A percentile compares a stretch with the other conserved stretches of the same genome.
Evolutionary conservation across 257 asterid genomes (phyloP).

Genomic region (Solanum bukasovii): DNA sequence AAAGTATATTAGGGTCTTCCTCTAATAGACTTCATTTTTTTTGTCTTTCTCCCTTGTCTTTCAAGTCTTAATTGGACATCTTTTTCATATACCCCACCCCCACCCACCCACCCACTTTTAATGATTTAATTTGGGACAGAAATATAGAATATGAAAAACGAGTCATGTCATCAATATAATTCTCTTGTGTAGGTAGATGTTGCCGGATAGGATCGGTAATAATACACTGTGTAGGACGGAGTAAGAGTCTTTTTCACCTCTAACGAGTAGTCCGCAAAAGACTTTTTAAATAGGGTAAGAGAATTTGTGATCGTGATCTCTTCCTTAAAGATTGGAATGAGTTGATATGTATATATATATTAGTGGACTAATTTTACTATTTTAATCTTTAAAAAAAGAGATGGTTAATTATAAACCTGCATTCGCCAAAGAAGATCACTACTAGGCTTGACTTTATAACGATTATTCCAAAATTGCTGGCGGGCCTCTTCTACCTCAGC

Average conservation of each 20-base stretch:
- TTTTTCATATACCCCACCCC: not conserved
- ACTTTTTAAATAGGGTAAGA: no score
- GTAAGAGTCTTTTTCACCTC: no score
- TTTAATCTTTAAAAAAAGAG: no score
- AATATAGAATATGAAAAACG: not conserved
- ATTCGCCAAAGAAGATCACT: constrained; percentile 53
- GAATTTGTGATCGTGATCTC: not conserved
- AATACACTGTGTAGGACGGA: no score
- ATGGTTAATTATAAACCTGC: constrained; percentile 27
- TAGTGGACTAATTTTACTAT: no score
- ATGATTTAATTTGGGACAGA: not conserved
- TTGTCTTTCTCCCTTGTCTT: not conserved
- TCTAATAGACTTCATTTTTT: not conserved
- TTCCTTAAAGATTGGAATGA: not conserved
- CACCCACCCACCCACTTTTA: not conserved
- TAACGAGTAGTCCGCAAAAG: no score
- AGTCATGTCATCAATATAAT: not conserved
- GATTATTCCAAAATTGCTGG: constrained; percentile 45
- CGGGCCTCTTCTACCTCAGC: constrained; percentile 37
- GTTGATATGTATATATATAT: no score
- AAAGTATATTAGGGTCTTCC: not conserved
- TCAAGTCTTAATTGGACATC: not conserved
- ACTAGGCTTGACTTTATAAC: constrained; percentile 44
- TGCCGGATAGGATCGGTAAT: not conserved
- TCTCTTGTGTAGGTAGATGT: not conserved